These are phyloP conservation scores for Quercus bicolor DNA, from an alignment of 306 rosid genomes.

Conservation along the genomic window DNA sequence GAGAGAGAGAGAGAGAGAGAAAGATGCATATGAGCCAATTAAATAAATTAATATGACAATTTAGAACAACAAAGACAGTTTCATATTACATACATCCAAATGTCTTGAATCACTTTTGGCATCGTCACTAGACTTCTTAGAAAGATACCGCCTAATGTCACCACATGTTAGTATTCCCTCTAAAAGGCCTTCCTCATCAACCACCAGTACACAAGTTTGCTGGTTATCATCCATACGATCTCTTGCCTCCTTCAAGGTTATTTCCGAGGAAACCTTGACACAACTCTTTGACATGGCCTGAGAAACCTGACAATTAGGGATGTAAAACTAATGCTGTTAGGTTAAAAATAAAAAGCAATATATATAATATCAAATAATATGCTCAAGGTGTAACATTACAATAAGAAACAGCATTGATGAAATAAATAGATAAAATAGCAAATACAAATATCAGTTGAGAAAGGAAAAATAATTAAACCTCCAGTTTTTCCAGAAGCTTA, in stretches of 20 bases:
- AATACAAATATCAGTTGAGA: slow-evolving; percentile 2
- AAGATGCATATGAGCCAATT: neutral
- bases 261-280: slow-evolving; percentile 53
- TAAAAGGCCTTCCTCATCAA: slow-evolving; percentile 69
- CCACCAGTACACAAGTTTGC: slow-evolving; percentile 70
- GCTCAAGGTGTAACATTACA: slow-evolving; percentile 1
- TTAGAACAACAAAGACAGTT: neutral
- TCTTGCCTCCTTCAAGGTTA: slow-evolving; percentile 63
- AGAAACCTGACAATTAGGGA: slow-evolving; percentile 55
- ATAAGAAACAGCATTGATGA: slow-evolving; percentile 6
- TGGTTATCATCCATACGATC: slow-evolving; percentile 62
- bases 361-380: neutral
- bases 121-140: slow-evolving; percentile 48
- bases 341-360: neutral
- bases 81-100: slow-evolving; percentile 53
- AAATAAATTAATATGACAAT: neutral
- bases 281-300: slow-evolving; percentile 74
- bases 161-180: slow-evolving; percentile 90
- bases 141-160: slow-evolving; percentile 66
- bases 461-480: slow-evolving; percentile 45
- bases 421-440: neutral
- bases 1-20: neutral
- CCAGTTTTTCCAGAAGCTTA: slow-evolving; percentile 62
- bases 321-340: slow-evolving; percentile 6
- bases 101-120: slow-evolving; percentile 40